A percentile compares a stretch with the other conserved stretches of the same genome.
Evolutionary conservation across 2,329 filamentous ascomycete species (phyloP).

Genomic region (Aureobasidium vineae): DNA sequence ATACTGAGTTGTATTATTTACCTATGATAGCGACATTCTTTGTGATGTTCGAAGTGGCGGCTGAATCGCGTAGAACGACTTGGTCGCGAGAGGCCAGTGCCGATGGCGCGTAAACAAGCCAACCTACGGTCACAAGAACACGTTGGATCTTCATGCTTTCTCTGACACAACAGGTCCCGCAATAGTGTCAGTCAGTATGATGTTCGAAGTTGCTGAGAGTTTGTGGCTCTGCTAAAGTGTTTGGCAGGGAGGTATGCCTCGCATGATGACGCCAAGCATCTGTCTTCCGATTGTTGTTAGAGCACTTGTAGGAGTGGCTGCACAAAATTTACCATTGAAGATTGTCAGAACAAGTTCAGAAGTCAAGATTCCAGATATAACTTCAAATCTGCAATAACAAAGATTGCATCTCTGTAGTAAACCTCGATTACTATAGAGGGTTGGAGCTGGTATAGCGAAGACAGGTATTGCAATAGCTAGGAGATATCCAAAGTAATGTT

Average conservation of each 20-base stretch:
- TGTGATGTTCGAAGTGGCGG: neutral
- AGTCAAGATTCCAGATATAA: neutral
- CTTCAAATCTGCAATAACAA: too few species aligned
- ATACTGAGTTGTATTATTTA: neutral
- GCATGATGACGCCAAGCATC: constrained; percentile 16
- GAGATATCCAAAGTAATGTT: neutral
- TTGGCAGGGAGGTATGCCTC: neutral
- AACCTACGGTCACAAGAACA: neutral
- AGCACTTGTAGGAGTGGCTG: neutral
- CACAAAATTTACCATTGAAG: neutral
- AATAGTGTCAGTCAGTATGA: neutral
- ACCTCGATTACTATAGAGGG: neutral
- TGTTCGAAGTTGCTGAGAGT: neutral
- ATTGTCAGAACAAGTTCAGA: neutral
- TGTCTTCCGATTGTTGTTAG: neutral
- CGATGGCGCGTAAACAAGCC: neutral
- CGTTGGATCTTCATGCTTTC: neutral
- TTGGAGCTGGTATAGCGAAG: neutral
- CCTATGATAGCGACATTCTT: constrained; percentile 26
- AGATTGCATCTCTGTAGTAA: neutral
- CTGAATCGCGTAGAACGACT: neutral
- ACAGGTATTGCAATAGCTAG: neutral
- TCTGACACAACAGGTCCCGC: neutral
- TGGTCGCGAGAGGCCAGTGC: neutral
- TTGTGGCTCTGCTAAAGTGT: neutral